phyloP scores from a whole-genome alignment of 2,329 filamentous ascomycete species.

The Penicillium frequentans region DNA sequence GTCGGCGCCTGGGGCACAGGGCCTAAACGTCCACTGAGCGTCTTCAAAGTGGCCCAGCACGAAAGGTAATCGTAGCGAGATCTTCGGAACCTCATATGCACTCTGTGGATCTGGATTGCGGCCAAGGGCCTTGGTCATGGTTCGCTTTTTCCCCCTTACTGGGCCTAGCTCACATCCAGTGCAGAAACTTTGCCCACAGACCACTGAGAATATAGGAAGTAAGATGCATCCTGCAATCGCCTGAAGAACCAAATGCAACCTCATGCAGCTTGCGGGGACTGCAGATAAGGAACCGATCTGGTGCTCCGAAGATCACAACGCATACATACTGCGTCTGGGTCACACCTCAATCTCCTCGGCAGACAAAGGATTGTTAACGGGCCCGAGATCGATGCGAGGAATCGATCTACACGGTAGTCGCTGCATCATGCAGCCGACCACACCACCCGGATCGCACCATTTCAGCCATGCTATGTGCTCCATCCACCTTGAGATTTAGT shows the following conservation, averaged over 20 bases:
- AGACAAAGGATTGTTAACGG: slow-evolving; percentile 17
- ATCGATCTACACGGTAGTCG: slow-evolving; percentile 22
- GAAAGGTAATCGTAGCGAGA: slow-evolving; percentile 19
- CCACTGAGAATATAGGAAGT: background rate
- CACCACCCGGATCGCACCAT: slow-evolving; percentile 20
- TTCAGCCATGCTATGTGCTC: slow-evolving; percentile 25
- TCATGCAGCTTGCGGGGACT: background rate
- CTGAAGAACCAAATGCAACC: slow-evolving; percentile 4
- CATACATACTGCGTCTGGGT: background rate
- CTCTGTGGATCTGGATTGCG: slow-evolving; percentile 8
- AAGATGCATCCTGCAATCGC: background rate
- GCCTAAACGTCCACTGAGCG: slow-evolving; percentile 9
- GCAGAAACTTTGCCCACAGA: background rate
- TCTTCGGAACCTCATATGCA: slow-evolving; percentile 15
- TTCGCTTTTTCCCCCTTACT: background rate
- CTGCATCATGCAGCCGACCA: slow-evolving; percentile 15
- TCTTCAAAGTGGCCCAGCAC: slow-evolving; percentile 4
- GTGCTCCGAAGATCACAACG: background rate
- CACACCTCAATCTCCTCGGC: background rate
- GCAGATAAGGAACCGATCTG: slow-evolving; percentile 3
- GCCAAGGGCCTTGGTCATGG: background rate
- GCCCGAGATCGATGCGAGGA: slow-evolving; percentile 16
- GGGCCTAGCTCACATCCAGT: background rate
- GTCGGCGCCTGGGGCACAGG: slow-evolving; percentile 7
- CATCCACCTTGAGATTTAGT: slow-evolving; percentile 21